Conservation (phyloP, 1,284 basidiomycete genomes). For the Ceratobasidium papillatum region DNA sequence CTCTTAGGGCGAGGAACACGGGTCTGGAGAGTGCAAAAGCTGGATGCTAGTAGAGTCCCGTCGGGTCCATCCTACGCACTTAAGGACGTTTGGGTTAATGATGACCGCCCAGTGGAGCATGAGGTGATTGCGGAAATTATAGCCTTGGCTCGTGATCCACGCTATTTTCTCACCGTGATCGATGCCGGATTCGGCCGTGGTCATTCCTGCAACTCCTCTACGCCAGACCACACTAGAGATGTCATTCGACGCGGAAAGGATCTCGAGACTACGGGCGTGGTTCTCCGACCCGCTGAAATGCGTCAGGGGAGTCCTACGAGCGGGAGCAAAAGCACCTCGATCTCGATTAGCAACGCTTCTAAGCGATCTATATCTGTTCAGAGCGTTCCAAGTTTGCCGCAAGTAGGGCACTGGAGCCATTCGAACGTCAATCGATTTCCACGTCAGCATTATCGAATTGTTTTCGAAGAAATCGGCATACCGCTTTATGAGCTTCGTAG, state of each 20-base stretch:
- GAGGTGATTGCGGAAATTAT: background rate
- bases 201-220: background rate
- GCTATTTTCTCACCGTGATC: background rate
- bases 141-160: background rate
- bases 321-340: background rate
- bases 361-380: background rate
- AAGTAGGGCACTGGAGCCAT: background rate
- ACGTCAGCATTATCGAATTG: conserved; percentile 30
- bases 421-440: background rate
- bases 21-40: conserved; percentile 24
- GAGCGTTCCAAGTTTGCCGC: background rate
- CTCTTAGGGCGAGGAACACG: conserved; percentile 27
- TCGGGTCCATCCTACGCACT: background rate
- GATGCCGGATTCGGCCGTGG: background rate
- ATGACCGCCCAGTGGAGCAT: background rate
- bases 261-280: background rate
- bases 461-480: conserved; percentile 29
- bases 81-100: conserved; percentile 2
- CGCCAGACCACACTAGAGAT: background rate
- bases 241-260: background rate
- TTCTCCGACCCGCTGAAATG: background rate
- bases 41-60: background rate
- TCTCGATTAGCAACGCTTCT: background rate
- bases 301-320: background rate
- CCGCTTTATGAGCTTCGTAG: background rate